Evolutionary conservation across 768 basidiomycete species (phyloP), one percentile per base, ranked within the genome.

Genomic region (Naganishia randhawae): DNA sequence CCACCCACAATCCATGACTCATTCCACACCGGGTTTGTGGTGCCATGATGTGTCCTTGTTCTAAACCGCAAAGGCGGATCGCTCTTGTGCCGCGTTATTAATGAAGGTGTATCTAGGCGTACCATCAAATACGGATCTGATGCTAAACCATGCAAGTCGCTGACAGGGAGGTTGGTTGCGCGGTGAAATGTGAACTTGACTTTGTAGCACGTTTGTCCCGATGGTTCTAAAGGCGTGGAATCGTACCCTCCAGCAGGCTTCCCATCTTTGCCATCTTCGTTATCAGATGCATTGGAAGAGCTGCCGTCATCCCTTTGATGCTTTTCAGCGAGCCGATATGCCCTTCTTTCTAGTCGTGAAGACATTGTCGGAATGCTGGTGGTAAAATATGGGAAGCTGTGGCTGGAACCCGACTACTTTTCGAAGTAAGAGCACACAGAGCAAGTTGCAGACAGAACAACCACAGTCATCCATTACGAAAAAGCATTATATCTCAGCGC

Each of bases 161-260:
- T 67, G 16, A 77, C 63, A 52, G 77, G 77, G 14, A 78, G 61
- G 50, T 76, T 75, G 50, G 66, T 64, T 6, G 75, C 75, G 9
- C 65, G 42, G 66, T 78, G 76, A 37, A 78, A 77, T 19, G 75
- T 78, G 32, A 78, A 74, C 54, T 71, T 72, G 65, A 77, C 69
- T 14, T 70, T 76, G 63, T 77, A 78, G 31, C 75, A 73, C 2
- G 71, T 72, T 29, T 52, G 66, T 1, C 35, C 51, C 10, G 72
- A 69, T 0, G 72, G 73, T 2, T 65, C 45, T 4, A 78, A 62
- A 2, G 76, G 75, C 1, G 76, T 78, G 1, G 71, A 50, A 55
- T 78, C 77, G 48, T 74, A 69, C 1, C 77, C 77, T 14, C 76
- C 77, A 13, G 69, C 69, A 6, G 76, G 77, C 54, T 77, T 53